Evolutionary conservation across 2,329 filamentous ascomycete genomes (phyloP), one percentile per base, ranked within the genome.

Genomic region (Akanthomyces dipterigenus): DNA sequence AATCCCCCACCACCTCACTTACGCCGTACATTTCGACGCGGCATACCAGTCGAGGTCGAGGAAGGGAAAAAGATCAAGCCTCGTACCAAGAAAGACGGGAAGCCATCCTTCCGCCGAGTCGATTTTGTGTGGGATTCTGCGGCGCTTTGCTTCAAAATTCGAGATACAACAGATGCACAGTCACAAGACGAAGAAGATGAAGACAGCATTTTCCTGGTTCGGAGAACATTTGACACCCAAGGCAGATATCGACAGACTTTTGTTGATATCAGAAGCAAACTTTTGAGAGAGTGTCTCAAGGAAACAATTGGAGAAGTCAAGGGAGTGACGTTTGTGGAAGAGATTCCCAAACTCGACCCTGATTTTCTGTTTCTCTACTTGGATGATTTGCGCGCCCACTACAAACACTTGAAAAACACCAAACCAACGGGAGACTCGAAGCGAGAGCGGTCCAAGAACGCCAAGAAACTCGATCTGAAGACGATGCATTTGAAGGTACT

Each of bases 221-320:
- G 90, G 18, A 83, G 92, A 60, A 88, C 84, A 16, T 96, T 96
- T 71, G 88, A 93, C 71, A 91, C 85, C 84, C 89, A 95, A 67
- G 90, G 91, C 64, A 91, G 91, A 68, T 93, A 90, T 68, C 80
- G 84, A 67, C 70, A 72, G 69, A 92, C 91, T 0, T 76, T 87
- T 16, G 85, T 96, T 54, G 91, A 96, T 66, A 89, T 96, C 73
- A 95, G 93, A 76, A 95, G 90, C 70, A 91, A 91, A 67, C 76
- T 85, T 18, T 79, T 96, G 3, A 87, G 88, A 8, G 86, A 91
- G 64, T 86, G 85, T 24, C 78, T 76, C 36, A 72, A 75, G 55
- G 72, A 76, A 48, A 69, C 75, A 45, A 73, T 76, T 3, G 72
- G 73, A 5, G 70, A 71, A 31, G 66, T 72, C 43, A 68, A 71